Evolutionary conservation across 768 basidiomycete genomes (phyloP).

Genomic region (Rhizopogon rudus): DNA sequence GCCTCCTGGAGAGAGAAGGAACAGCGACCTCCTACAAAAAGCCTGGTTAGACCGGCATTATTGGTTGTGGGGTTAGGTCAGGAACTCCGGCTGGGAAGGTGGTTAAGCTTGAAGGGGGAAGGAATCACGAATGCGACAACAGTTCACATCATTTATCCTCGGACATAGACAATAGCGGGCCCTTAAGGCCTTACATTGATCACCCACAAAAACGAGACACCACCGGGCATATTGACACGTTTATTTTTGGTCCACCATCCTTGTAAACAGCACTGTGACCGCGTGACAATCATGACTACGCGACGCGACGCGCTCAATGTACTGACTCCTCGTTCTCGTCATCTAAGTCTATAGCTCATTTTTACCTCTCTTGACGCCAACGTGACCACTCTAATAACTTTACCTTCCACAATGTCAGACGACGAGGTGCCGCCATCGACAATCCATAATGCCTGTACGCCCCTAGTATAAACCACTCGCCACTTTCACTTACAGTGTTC

Average conservation of each 20-base stretch:
- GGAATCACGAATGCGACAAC: constrained; percentile 71
- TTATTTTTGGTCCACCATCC: too few relatives aligned
- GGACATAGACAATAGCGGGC: constrained; percentile 15
- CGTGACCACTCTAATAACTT: not conserved
- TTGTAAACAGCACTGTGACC: not conserved
- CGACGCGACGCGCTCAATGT: not conserved
- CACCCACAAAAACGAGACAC: too few relatives aligned
- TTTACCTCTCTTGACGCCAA: not conserved
- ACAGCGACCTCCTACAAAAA: constrained; percentile 3
- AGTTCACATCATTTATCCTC: constrained; percentile 53
- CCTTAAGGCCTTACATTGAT: not conserved
- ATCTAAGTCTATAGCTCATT: too few relatives aligned
- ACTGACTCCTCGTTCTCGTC: not conserved
- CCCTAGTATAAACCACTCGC: not conserved
- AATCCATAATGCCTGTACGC: not conserved
- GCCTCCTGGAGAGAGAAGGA: constrained; percentile 35
- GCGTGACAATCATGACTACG: not conserved
- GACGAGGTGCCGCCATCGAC: not conserved
- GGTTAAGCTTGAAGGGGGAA: constrained; percentile 70
- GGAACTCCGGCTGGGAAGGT: constrained; percentile 87
- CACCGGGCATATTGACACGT: too few relatives aligned
- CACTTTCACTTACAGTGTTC: not conserved
- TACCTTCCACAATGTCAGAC: not conserved
- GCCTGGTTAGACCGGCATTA: constrained; percentile 34
- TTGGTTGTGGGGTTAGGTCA: constrained; percentile 81